Evolutionary conservation across 768 basidiomycete species (phyloP).

Genomic region (Leucosporidium scottii): DNA sequence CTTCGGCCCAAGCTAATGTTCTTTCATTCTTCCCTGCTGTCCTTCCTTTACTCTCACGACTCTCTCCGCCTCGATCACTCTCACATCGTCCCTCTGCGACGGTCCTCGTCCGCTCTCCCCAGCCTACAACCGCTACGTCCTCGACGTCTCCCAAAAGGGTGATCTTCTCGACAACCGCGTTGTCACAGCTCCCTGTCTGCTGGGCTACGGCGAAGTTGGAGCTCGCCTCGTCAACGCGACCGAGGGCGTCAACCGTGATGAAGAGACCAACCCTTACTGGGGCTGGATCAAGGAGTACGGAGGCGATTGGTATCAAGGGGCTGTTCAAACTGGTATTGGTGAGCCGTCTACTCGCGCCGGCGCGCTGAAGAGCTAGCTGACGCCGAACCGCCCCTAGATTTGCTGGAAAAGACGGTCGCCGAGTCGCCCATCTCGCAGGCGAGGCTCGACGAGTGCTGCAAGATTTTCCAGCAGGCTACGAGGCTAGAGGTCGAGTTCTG

Average conservation of each 20-base stretch:
- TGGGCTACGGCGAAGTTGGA: constrained; percentile 90
- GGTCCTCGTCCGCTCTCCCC: no score
- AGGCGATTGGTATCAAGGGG: constrained; percentile 61
- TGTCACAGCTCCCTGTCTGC: constrained; percentile 72
- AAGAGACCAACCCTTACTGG: constrained; percentile 62
- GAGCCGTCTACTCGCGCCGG: constrained; percentile 36
- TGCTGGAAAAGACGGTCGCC: constrained; percentile 61
- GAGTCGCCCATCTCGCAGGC: constrained; percentile 57
- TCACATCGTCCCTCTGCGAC: no score
- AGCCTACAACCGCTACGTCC: constrained; percentile 78
- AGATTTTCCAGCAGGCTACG: constrained; percentile 69
- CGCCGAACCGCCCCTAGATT: constrained; percentile 52
- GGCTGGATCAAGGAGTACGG: constrained; percentile 57
- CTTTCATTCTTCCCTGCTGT: no score
- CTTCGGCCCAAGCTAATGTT: no score
- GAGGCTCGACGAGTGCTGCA: constrained; percentile 59
- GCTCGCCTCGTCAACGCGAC: constrained; percentile 66
- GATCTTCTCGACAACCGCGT: constrained; percentile 67
- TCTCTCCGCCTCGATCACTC: no score
- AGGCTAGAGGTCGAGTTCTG: constrained; percentile 77
- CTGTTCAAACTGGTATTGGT: constrained; percentile 71
- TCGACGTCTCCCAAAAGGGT: constrained; percentile 72
- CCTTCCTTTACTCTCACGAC: no score
- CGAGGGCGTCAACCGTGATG: constrained; percentile 45
- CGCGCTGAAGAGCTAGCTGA: neutral